phyloP scores from a whole-genome alignment of 2,329 filamentous ascomycete species.

The Penicillium verrucosum region DNA sequence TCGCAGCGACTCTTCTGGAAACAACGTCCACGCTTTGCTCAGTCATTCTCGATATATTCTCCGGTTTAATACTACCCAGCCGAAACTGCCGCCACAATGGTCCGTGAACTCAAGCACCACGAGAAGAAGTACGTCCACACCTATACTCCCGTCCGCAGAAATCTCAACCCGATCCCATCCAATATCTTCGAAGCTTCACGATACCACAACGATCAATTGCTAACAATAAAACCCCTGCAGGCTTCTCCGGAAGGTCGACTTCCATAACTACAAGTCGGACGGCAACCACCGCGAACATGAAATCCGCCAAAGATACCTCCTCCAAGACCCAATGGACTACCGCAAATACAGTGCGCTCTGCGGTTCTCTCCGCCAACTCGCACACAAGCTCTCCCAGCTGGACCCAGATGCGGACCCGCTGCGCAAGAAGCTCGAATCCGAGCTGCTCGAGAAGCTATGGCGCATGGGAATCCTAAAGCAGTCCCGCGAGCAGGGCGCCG shows the following conservation, averaged over 20 bases:
- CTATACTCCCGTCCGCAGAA: not conserved
- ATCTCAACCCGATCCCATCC: not conserved
- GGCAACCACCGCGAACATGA: conserved; percentile 77
- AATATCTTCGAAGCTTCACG: not conserved
- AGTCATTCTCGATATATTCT: not conserved
- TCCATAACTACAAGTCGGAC: conserved; percentile 90
- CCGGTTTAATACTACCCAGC: not conserved
- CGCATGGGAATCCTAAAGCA: conserved; percentile 82
- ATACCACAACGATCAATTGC: not conserved
- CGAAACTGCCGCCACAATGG: conserved; percentile 59
- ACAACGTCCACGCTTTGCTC: not conserved
- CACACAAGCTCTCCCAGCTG: conserved; percentile 80
- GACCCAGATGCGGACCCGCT: conserved; percentile 72
- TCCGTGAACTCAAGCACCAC: conserved; percentile 93
- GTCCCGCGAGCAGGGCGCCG: conserved; percentile 71
- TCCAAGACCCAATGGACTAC: conserved; percentile 87
- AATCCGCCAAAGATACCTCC: conserved; percentile 81
- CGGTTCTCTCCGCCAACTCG: conserved; percentile 82
- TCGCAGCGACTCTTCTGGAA: conserved; percentile 17
- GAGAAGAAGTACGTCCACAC: conserved; percentile 68
- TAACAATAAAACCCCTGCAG: conserved; percentile 25
- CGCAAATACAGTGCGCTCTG: conserved; percentile 64
- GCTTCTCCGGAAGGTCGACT: conserved; percentile 86
- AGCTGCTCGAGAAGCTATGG: conserved; percentile 86
- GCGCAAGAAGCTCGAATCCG: conserved; percentile 77